Base-by-base conservation (phyloP, 1,284 basidiomycete species). In the Papiliotrema fonsecae region DNA sequence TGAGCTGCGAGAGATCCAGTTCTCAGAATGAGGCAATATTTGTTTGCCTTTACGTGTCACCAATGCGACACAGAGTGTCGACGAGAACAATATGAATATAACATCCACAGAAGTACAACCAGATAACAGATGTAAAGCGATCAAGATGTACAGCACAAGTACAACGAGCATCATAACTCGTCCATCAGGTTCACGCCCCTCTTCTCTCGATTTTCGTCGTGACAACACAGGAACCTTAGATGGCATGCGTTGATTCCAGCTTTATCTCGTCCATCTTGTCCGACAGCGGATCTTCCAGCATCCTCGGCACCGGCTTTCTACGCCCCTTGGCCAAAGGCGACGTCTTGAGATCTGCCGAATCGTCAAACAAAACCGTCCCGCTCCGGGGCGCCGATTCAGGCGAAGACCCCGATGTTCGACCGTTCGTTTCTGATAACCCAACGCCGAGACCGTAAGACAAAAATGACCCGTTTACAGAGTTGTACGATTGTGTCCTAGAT, bases 221-320 rank as follows among this genome's bases (percentile, higher is more conserved):
- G n/a, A n/a, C n/a, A n/a, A n/a, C n/a, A n/a, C n/a, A n/a, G n/a
- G n/a, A n/a, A 35, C 34, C 34, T 35, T 19, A 35, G 16, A 35
- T 6, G 34, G 34, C 34, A 35, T 35, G 34, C 34, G 34, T 35
- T 19, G 34, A n/a, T 35, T 42, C 26, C n/a, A 42, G 5, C 24
- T 42, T n/a, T 4, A 42, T 24, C 25, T n/a, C 26, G 25, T 37
- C 45, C 30, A 47, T 16, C 32, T 31, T 24, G 25, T 25, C 22
- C 13, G 14, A 19, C 21, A 48, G 16, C 19, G 9, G n/a, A 10
- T 48, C 47, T 4, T 36, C 47, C 38, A 36, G 14, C 28, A 42
- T 27, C 16, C 24, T 41, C 21, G 47, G 47, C 2, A 48, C 47
- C 4, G 47, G 47, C 30, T 48, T 48, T 27, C 47, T 6, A 38